Conservation (phyloP, 1,284 basidiomycete genomes). For the Cutaneotrichosporon cutaneum region DNA sequence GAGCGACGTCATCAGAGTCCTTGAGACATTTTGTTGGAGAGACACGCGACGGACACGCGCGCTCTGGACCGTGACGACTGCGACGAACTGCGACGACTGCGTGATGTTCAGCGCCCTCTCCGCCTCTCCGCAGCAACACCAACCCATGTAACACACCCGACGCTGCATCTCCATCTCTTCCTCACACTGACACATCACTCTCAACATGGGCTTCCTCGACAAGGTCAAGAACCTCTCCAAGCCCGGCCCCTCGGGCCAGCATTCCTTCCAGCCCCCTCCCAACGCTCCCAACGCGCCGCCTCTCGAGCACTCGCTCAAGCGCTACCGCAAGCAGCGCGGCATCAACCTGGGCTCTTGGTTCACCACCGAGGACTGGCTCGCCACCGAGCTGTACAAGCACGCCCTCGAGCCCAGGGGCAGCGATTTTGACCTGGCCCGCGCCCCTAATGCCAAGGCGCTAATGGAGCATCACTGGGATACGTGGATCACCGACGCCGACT, state of each 20-base stretch:
- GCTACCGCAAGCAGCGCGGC: constrained; percentile 73
- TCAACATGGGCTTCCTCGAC: constrained; percentile 47
- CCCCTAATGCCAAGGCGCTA: constrained; percentile 58
- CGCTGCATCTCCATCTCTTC: background rate
- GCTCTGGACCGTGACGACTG: no score
- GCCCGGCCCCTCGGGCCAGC: constrained; percentile 9
- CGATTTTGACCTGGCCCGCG: constrained; percentile 69
- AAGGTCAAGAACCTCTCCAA: constrained; percentile 40
- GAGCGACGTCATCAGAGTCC: no score
- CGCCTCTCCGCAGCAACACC: background rate
- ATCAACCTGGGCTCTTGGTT: constrained; percentile 77
- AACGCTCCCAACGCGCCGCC: constrained; percentile 22
- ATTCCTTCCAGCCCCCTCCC: constrained; percentile 16
- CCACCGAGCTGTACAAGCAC: constrained; percentile 56
- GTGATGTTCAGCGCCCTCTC: no score
- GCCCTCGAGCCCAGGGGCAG: constrained; percentile 48
- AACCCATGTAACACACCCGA: background rate
- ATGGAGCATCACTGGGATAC: constrained; percentile 79
- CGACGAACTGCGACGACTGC: no score
- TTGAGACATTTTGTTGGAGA: no score
- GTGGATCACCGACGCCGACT: constrained; percentile 70
- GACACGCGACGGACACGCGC: no score
- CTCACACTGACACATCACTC: background rate
- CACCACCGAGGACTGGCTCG: constrained; percentile 73
- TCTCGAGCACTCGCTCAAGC: constrained; percentile 52